Conservation (phyloP, 768 basidiomycete species). For the Tricholoma saponaceum region DNA sequence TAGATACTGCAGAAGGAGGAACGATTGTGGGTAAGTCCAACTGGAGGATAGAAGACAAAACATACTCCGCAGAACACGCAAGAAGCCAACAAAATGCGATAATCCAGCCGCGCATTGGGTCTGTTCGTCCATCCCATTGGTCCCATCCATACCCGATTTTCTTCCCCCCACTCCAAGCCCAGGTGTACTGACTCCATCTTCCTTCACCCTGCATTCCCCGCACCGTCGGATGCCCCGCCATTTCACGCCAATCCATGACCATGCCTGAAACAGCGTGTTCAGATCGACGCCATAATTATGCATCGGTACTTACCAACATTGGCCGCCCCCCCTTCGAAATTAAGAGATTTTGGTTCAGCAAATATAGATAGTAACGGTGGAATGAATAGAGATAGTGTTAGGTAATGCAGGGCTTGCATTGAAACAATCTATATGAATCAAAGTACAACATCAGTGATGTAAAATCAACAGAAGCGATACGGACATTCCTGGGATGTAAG, state of each 20-base stretch:
- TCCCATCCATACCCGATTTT: conserved; percentile 61
- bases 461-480: not conserved
- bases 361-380: conserved; percentile 76
- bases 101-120: conserved; percentile 85
- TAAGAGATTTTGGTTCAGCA: conserved; percentile 66
- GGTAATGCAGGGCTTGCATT: conserved; percentile 90
- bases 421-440: conserved; percentile 77
- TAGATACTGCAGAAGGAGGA: conserved; percentile 42
- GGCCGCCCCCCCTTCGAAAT: conserved; percentile 75
- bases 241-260: conserved; percentile 98
- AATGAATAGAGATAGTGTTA: conserved; percentile 77
- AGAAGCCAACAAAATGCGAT: conserved; percentile 84
- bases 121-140: conserved; percentile 65
- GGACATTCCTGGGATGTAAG: conserved; percentile 75
- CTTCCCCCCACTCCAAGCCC: conserved; percentile 80
- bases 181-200: conserved; percentile 61
- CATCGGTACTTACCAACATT: conserved; percentile 56
- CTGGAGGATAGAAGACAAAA: conserved; percentile 18
- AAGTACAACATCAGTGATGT: conserved; percentile 1
- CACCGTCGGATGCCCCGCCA: conserved; percentile 82
- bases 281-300: not conserved
- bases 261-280: conserved; percentile 46
- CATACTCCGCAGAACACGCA: conserved; percentile 83
- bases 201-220: conserved; percentile 59
- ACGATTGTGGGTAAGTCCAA: not conserved